Conservation (phyloP, 139 green algal species). For the Mesostigma viride region DNA sequence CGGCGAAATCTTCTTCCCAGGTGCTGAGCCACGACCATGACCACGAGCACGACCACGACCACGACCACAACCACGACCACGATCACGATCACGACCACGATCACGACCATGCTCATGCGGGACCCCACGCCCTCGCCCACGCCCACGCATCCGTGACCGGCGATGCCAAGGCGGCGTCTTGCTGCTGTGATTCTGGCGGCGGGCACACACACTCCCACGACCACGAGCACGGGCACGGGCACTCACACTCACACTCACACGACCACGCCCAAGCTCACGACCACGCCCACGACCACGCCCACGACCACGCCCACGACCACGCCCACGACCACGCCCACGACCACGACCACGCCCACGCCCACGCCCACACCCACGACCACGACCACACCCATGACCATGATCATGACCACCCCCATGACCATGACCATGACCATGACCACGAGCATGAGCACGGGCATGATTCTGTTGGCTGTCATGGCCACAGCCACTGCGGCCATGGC, state of each 20-base stretch:
- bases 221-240: slow-evolving; percentile 1
- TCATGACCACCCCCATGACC: slow-evolving; percentile 14
- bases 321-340: too few species aligned
- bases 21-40: background rate
- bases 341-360: slow-evolving; percentile 3
- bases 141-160: too few species aligned
- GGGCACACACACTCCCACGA: too few species aligned
- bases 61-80: slow-evolving; percentile 3
- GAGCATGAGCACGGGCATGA: slow-evolving; percentile 5
- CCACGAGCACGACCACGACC: slow-evolving; percentile 11
- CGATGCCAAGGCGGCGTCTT: too few species aligned
- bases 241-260: too few species aligned
- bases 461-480: slow-evolving; percentile 12
- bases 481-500: background rate
- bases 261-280: background rate
- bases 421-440: slow-evolving; percentile 8
- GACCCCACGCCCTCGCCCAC: slow-evolving; percentile 13
- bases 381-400: too few species aligned
- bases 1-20: background rate
- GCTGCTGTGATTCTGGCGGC: too few species aligned
- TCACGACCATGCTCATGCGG: slow-evolving; percentile 5
- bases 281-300: too few species aligned
- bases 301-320: slow-evolving; percentile 9
- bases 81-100: background rate
- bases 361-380: too few species aligned